Evolutionary conservation across 129 eudicot species (phyloP).

Genomic region (Flaveria linearis): DNA sequence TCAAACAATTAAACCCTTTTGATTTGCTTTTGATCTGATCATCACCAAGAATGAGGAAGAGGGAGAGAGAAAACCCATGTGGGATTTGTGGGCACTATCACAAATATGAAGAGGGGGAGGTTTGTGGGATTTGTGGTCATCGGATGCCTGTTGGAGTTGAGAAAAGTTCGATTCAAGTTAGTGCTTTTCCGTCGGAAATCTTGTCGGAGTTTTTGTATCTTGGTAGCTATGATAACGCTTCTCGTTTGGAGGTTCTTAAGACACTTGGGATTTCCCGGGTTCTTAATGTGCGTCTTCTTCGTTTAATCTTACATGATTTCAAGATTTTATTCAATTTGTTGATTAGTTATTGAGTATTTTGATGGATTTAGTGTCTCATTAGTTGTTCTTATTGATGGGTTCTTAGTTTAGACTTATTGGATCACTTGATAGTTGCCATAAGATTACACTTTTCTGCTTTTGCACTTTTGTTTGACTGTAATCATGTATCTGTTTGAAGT

Average conservation of each 20-base stretch:
- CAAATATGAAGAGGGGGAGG: conserved; percentile 93
- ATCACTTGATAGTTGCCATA: not conserved
- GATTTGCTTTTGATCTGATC: not conserved
- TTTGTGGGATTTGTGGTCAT: conserved; percentile 94
- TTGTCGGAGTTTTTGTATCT: conserved; percentile 74
- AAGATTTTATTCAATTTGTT: not conserved
- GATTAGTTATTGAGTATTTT: not conserved
- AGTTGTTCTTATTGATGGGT: not conserved
- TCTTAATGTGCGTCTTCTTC: conserved; percentile 60
- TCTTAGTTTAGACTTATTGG: not conserved
- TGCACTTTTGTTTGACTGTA: not conserved
- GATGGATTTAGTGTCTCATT: not conserved
- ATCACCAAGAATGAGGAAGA: conserved; percentile 62
- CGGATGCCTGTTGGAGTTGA: conserved; percentile 66
- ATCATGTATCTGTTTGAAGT: not conserved
- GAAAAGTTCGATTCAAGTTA: conserved; percentile 42
- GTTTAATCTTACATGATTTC: not conserved
- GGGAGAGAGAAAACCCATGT: conserved; percentile 96
- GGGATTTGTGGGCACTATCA: conserved; percentile 96
- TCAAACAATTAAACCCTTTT: not conserved
- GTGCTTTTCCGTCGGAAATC: conserved; percentile 92
- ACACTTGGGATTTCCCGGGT: conserved; percentile 83
- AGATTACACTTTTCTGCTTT: not conserved
- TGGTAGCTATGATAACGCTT: conserved; percentile 96
- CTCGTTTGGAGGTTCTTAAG: conserved; percentile 88